phyloP scores from a whole-genome alignment of 2,329 filamentous ascomycete genomes.

The Microcyclosporella mali region DNA sequence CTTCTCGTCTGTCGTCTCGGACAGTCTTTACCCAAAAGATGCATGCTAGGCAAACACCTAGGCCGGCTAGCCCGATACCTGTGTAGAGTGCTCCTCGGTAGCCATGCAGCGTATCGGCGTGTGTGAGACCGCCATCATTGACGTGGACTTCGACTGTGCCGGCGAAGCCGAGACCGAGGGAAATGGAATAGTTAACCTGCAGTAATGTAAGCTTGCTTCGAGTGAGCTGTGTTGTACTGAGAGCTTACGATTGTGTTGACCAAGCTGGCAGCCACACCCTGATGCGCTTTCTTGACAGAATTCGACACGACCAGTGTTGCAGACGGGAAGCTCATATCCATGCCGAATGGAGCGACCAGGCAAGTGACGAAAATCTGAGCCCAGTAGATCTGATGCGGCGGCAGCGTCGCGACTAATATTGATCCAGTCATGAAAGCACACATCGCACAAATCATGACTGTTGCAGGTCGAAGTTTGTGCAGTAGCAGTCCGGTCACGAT shows the following conservation, averaged over 20 bases:
- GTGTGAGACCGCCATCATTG: conserved; percentile 34
- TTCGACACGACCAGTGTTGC: conserved; percentile 57
- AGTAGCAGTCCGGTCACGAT: conserved; percentile 33
- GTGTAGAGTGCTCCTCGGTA: conserved; percentile 40
- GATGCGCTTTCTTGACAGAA: conserved; percentile 40
- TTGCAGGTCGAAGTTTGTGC: conserved; percentile 23
- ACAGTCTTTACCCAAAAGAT: conserved; percentile 24
- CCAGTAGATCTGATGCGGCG: conserved; percentile 58
- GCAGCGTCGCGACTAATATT: conserved; percentile 41
- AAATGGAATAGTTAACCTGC: conserved; percentile 59
- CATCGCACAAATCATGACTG: conserved; percentile 36
- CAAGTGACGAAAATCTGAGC: conserved; percentile 54
- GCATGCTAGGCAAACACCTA: conserved; percentile 25
- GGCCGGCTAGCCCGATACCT: conserved; percentile 30
- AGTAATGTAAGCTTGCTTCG: no score
- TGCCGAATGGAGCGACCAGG: conserved; percentile 46
- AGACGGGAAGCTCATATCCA: conserved; percentile 63
- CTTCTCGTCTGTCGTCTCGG: conserved; percentile 10
- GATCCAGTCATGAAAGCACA: conserved; percentile 38
- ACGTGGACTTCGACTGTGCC: conserved; percentile 55
- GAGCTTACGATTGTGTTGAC: conserved; percentile 45
- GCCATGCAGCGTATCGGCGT: conserved; percentile 31
- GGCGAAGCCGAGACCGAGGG: conserved; percentile 59
- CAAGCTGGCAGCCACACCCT: conserved; percentile 50
- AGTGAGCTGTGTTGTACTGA: no score